phyloP scores from a whole-genome alignment of 345 rosid species.

The Salix brachista region DNA sequence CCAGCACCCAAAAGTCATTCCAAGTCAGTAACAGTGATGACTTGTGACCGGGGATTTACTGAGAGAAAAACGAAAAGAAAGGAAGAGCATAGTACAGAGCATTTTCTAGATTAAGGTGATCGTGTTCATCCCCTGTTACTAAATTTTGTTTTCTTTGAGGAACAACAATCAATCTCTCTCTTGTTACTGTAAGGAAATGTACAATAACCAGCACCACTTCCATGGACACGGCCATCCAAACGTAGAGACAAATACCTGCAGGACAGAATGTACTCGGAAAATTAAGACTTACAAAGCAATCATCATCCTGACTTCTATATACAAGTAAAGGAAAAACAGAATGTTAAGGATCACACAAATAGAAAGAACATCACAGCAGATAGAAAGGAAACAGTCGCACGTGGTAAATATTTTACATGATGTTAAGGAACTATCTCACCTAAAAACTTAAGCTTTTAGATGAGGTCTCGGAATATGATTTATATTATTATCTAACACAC shows the following conservation, averaged over 20 bases:
- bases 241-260: slow-evolving; percentile 80
- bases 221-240: slow-evolving; percentile 91
- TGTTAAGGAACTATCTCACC: no score
- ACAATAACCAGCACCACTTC: slow-evolving; percentile 77
- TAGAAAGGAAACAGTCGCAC: no score
- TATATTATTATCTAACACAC: no score
- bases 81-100: no score
- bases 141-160: not conserved
- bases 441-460: no score
- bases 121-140: not conserved
- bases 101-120: not conserved
- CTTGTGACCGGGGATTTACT: not conserved
- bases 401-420: no score
- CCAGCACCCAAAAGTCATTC: no score
- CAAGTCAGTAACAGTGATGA: no score
- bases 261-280: not conserved
- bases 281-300: not conserved
- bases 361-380: not conserved
- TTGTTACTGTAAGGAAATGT: not conserved
- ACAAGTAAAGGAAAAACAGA: not conserved
- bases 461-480: no score
- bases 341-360: not conserved
- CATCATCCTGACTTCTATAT: not conserved
- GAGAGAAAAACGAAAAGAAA: not conserved
- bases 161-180: not conserved